Percentiles rank a stretch among this genome's conserved stretches.
Evolutionary conservation across 805 yeast genomes (phyloP).

Genomic region (Nakazawaea siamensis): DNA sequence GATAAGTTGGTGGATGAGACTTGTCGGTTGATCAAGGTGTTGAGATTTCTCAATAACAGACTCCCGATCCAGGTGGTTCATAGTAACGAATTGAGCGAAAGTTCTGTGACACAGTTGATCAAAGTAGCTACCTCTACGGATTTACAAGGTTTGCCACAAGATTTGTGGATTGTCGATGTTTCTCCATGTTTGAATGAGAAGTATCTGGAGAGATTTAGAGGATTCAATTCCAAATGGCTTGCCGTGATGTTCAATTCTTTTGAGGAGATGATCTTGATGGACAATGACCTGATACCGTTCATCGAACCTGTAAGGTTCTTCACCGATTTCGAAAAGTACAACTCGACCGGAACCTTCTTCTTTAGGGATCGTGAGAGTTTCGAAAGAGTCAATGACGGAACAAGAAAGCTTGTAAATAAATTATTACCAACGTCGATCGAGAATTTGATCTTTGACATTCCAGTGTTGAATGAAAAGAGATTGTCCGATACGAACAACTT

Average conservation of each 20-base stretch:
- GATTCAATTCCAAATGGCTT: slow-evolving; percentile 37
- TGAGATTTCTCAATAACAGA: slow-evolving; percentile 40
- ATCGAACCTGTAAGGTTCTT: slow-evolving; percentile 29
- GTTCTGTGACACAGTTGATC: slow-evolving; percentile 24
- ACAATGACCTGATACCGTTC: slow-evolving; percentile 41
- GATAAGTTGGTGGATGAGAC: slow-evolving; percentile 38
- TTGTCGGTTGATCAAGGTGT: slow-evolving; percentile 35
- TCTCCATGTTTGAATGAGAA: slow-evolving; percentile 17
- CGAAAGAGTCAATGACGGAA: slow-evolving; percentile 21
- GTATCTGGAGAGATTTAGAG: slow-evolving; percentile 17
- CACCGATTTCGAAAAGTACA: slow-evolving; percentile 22
- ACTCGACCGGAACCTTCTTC: slow-evolving; percentile 31
- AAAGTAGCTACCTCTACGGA: slow-evolving; percentile 26
- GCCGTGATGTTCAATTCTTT: slow-evolving; percentile 52
- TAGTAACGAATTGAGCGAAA: slow-evolving; percentile 28
- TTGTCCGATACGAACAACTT: slow-evolving; percentile 25
- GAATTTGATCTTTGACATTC: slow-evolving; percentile 25
- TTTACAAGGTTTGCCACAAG: slow-evolving; percentile 19
- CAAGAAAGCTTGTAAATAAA: slow-evolving; percentile 33
- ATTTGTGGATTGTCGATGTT: slow-evolving; percentile 25
- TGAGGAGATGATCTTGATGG: slow-evolving; percentile 45
- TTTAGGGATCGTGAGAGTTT: slow-evolving; percentile 41
- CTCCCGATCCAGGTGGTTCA: slow-evolving; percentile 42
- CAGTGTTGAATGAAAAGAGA: slow-evolving; percentile 25
- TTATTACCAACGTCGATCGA: slow-evolving; percentile 38